phyloP scores from a whole-genome alignment of 1,284 basidiomycete genomes.

The Rhodotorula mucilaginosa region DNA sequence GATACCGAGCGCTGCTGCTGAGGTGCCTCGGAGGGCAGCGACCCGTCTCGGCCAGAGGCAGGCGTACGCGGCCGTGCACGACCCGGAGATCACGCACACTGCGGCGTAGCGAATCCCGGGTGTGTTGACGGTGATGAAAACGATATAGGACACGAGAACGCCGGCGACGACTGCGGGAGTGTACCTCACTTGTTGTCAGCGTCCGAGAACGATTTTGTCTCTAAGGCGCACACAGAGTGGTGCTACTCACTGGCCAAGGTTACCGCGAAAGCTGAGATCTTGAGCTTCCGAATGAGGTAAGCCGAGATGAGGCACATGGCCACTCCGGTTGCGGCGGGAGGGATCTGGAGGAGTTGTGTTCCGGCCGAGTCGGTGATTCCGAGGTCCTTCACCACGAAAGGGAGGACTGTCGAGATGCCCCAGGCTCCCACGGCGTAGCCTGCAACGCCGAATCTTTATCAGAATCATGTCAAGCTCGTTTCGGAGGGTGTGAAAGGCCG shows the following conservation, averaged over 20 bases:
- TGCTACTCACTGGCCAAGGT: conserved; percentile 6
- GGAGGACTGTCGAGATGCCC: conserved; percentile 15
- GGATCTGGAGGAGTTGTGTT: conserved; percentile 22
- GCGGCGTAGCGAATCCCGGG: conserved; percentile 13
- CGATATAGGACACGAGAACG: conserved; percentile 5
- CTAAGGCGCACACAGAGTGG: no score
- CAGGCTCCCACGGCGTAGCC: conserved; percentile 8
- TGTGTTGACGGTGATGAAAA: conserved; percentile 3
- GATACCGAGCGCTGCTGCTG: conserved; percentile 14
- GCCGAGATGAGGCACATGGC: conserved; percentile 14
- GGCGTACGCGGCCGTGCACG: conserved; percentile 9
- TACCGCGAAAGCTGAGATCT: conserved; percentile 1
- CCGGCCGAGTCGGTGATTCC: conserved; percentile 12
- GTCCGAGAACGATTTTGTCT: no score
- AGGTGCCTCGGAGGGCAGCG: conserved; percentile 19
- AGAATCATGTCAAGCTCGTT: no score
- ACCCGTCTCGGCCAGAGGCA: conserved; percentile 26
- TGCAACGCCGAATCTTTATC: no score
- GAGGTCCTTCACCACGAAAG: conserved; percentile 9
- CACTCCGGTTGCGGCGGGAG: conserved; percentile 17
- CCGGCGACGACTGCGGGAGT: not conserved
- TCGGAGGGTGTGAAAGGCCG: not conserved
- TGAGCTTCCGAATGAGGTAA: conserved; percentile 6
- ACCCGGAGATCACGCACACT: conserved; percentile 16
- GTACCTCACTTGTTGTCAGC: no score